Base-by-base conservation (phyloP, 169 alveolate genomes). In the Plasmodium chabaudi region DNA sequence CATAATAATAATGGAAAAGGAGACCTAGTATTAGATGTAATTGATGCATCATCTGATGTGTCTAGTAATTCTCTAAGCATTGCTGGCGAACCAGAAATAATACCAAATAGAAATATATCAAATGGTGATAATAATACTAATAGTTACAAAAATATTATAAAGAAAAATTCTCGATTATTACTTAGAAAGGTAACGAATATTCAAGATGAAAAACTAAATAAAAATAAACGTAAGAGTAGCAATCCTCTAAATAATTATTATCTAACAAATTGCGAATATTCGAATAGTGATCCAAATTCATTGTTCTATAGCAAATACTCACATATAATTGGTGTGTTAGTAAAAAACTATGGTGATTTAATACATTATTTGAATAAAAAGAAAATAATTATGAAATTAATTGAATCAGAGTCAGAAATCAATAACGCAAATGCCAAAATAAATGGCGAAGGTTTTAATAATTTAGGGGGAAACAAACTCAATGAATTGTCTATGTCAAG, bases 341-440 rank as follows among this genome's bases (percentile, higher is more conserved):
- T 86, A 69, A 74, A 86, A 15, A 23, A 25, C n/a, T 86, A 86
- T 63, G 75, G 69, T 23, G 87, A 86, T 46, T 64, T 86, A 12
- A 15, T 59, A 25, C 70, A 69, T 69, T 86, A 86, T 63, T 86
- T 86, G n/a, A 39, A 69, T 39, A 70, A 72, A 70, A 70, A 55
- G 55, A 86, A 79, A 25, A 23, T 60, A 34, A 21, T 74, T 55
- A 9, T 12, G 0, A 27, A 17, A 21, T 19, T 74, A 74, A 46
- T n/a, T 23, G 53, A 61, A 39, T 21, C 53, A 46, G 42, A 34
- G 4, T 34, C 42, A 34, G 7, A 34, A 34, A 1, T 34, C 42
- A 34, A 34, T 7, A 34, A 34, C 4, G 5, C 6, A 34, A 4
- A 34, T 34, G 6, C 42, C 42, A 34, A 34, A 34, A 34, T 0